Percentiles rank a stretch among this genome's conserved stretches.
These are phyloP conservation scores for Phytophthora lateralis DNA, from an alignment of 352 stramenopile genomes.

Conservation along the genomic window DNA sequence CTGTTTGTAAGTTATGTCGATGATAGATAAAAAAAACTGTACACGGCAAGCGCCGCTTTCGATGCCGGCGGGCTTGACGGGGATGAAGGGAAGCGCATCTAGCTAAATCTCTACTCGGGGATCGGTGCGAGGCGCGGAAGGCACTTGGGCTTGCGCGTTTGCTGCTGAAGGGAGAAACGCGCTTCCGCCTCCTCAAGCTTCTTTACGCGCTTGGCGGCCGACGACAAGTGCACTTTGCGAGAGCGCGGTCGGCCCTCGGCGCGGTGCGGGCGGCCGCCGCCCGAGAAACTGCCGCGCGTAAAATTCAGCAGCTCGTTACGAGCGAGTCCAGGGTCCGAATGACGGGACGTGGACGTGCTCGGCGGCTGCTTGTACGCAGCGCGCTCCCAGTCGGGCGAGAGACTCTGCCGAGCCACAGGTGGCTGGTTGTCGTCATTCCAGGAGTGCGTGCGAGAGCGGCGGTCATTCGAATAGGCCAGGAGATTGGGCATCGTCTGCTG, in stretches of 20 bases:
- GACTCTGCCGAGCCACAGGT: slow-evolving; percentile 34
- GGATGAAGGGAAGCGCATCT: slow-evolving; percentile 6
- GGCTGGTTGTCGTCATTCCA: slow-evolving; percentile 53
- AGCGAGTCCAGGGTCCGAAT: slow-evolving; percentile 71
- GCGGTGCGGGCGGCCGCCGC: slow-evolving; percentile 38
- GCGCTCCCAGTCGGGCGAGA: slow-evolving; percentile 52
- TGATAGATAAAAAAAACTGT: slow-evolving; percentile 40
- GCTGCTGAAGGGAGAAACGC: slow-evolving; percentile 51
- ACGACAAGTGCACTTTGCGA: slow-evolving; percentile 79
- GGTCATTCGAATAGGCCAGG: slow-evolving; percentile 50
- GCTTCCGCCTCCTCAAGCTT: slow-evolving; percentile 83
- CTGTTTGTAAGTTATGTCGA: slow-evolving; percentile 38
- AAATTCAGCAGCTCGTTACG: slow-evolving; percentile 80
- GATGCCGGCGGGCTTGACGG: slow-evolving; percentile 25
- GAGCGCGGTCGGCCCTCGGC: slow-evolving; percentile 53
- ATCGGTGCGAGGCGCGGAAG: slow-evolving; percentile 50
- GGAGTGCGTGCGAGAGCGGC: slow-evolving; percentile 50
- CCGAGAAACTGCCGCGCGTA: slow-evolving; percentile 51
- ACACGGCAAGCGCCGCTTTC: slow-evolving; percentile 26
- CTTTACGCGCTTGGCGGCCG: slow-evolving; percentile 83
- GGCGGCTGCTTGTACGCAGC: slow-evolving; percentile 49
- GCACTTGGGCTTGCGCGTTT: slow-evolving; percentile 44
- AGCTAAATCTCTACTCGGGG: slow-evolving; percentile 42
- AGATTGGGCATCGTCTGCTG: slow-evolving; percentile 59
- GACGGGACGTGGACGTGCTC: slow-evolving; percentile 45